These are phyloP conservation scores for Colletotrichum paranaense DNA, from an alignment of 2,329 filamentous ascomycete genomes.

Conservation along the genomic window DNA sequence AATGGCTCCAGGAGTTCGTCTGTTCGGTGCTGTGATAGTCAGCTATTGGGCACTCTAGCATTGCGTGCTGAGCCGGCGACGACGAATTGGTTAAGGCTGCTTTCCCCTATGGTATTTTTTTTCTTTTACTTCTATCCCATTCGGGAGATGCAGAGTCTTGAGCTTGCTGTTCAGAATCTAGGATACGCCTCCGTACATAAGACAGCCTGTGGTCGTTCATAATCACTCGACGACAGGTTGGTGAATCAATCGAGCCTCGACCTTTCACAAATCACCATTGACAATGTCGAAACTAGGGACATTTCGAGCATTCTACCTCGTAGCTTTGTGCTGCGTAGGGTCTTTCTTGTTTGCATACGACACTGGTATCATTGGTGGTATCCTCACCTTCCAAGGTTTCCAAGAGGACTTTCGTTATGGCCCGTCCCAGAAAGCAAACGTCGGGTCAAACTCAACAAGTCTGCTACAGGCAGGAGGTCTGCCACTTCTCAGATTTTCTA, in stretches of 20 bases:
- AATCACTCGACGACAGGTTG: too few relatives aligned
- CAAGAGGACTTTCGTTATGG: slow-evolving; percentile 50
- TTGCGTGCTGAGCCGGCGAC: slow-evolving; percentile 5
- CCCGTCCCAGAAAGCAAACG: slow-evolving; percentile 43
- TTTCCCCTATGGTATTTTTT: too few relatives aligned
- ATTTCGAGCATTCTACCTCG: slow-evolving; percentile 50
- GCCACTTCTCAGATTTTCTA: background rate
- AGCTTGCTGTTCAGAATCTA: too few relatives aligned
- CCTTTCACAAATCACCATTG: background rate
- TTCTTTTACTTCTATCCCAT: background rate
- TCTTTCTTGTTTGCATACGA: slow-evolving; percentile 56
- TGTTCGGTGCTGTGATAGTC: background rate
- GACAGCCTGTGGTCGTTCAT: too few relatives aligned
- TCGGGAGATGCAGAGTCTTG: background rate
- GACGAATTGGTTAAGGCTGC: background rate
- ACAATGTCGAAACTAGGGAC: slow-evolving; percentile 42
- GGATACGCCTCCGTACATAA: too few relatives aligned
- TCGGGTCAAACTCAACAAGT: slow-evolving; percentile 53
- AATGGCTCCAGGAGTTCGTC: background rate
- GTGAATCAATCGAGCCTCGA: too few relatives aligned
- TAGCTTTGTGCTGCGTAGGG: slow-evolving; percentile 50
- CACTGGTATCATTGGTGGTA: slow-evolving; percentile 55
- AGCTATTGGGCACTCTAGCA: background rate
- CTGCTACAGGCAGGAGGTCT: slow-evolving; percentile 54
- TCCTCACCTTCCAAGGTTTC: slow-evolving; percentile 52